Conservation (phyloP, 495 filamentous ascomycete species). For the Hypomontagnella monticulosa region DNA sequence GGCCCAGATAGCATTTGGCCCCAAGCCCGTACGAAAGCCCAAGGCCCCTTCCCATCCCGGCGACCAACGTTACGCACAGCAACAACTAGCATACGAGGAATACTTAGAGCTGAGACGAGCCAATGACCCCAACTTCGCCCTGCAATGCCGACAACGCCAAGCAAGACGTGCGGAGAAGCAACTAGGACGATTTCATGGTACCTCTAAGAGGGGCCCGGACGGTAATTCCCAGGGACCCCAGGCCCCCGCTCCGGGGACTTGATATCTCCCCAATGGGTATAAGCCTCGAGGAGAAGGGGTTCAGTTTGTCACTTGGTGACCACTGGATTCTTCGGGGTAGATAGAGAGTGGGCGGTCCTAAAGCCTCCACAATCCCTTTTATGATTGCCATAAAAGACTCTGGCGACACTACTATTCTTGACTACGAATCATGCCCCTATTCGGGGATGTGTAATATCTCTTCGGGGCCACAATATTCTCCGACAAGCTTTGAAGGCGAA, state of each 20-base stretch:
- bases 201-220: too few relatives aligned
- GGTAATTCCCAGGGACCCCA: too few relatives aligned
- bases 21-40: slow-evolving; percentile 43
- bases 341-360: too few relatives aligned
- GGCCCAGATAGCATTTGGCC: slow-evolving; percentile 38
- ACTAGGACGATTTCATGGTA: too few relatives aligned
- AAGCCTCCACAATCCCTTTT: too few relatives aligned
- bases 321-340: too few relatives aligned
- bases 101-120: slow-evolving; percentile 55
- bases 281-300: too few relatives aligned
- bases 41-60: slow-evolving; percentile 25
- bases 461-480: neutral
- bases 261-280: too few relatives aligned
- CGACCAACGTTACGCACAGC: slow-evolving; percentile 14
- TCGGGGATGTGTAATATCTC: neutral
- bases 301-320: too few relatives aligned
- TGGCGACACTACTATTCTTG: too few relatives aligned
- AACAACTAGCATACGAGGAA: slow-evolving; percentile 54
- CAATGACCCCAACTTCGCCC: slow-evolving; percentile 51
- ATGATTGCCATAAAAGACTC: too few relatives aligned
- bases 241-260: too few relatives aligned
- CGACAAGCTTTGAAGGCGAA: neutral
- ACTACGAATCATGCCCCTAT: neutral
- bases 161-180: slow-evolving; percentile 41
- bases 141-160: slow-evolving; percentile 54